phyloP scores from a whole-genome alignment of 2,329 filamentous ascomycete species.

The Fusarium lyarnte region DNA sequence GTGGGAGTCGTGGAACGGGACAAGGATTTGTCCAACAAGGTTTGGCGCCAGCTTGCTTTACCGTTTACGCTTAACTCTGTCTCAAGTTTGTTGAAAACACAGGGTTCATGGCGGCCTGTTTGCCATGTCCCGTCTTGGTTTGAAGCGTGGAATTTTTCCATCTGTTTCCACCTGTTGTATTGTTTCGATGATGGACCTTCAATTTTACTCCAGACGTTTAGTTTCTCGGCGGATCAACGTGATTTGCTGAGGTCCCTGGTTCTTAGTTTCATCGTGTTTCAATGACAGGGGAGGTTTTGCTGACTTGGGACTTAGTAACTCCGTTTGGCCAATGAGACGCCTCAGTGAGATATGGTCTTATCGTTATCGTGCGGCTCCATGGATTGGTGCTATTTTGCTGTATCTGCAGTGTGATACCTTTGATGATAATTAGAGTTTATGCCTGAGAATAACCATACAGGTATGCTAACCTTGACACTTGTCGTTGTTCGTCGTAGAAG shows the following conservation, averaged over 20 bases:
- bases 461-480: neutral
- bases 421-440: neutral
- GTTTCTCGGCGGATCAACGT: constrained; percentile 5
- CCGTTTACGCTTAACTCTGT: neutral
- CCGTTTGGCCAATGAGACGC: neutral
- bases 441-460: neutral
- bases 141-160: neutral
- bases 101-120: neutral
- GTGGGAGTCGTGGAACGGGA: neutral
- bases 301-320: neutral
- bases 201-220: constrained; percentile 5
- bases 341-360: accelerated
- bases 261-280: constrained; percentile 13
- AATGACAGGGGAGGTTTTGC: neutral
- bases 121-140: neutral
- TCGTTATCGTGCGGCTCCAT: neutral
- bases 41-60: neutral
- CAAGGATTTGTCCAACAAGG: neutral
- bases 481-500: too few relatives aligned
- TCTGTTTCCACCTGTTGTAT: neutral
- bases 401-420: neutral
- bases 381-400: neutral
- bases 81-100: neutral
- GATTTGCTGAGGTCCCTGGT: neutral
- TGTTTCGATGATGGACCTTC: neutral